A percentile compares a stretch with the other conserved stretches of the same genome.
phyloP scores from a whole-genome alignment of 2,329 filamentous ascomycete genomes.

The Monilinia laxa region DNA sequence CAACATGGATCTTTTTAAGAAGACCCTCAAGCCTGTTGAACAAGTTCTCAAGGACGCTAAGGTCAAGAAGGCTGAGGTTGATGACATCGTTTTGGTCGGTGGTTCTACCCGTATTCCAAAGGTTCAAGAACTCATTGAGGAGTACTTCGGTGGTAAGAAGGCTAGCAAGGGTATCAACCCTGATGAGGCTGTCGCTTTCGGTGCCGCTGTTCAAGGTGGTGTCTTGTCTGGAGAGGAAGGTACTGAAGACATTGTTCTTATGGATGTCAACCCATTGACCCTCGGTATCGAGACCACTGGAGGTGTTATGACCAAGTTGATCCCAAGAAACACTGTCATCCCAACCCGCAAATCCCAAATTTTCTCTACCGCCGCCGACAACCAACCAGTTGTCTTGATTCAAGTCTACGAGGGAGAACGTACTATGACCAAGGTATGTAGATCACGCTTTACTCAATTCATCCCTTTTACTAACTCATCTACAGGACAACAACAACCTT shows the following conservation, averaged over 20 bases:
- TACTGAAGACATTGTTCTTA: slow-evolving; percentile 79
- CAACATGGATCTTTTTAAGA: slow-evolving; percentile 99
- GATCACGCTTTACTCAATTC: no score
- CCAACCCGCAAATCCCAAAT: slow-evolving; percentile 97
- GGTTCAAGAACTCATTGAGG: slow-evolving; percentile 90
- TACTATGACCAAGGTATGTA: slow-evolving; percentile 65
- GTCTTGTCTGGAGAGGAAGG: slow-evolving; percentile 86
- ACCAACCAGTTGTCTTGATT: slow-evolving; percentile 93
- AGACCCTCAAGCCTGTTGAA: slow-evolving; percentile 97
- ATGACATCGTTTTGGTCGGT: slow-evolving; percentile 97
- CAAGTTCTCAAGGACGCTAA: slow-evolving; percentile 98
- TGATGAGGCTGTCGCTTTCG: slow-evolving; percentile 97
- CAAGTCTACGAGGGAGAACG: slow-evolving; percentile 95
- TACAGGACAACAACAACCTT: slow-evolving; percentile 83
- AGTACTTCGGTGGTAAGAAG: slow-evolving; percentile 95
- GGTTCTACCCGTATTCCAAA: slow-evolving; percentile 99
- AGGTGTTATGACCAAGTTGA: slow-evolving; percentile 96
- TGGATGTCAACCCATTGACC: slow-evolving; percentile 96
- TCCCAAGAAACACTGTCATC: slow-evolving; percentile 90
- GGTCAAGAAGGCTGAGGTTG: slow-evolving; percentile 90
- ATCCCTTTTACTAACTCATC: no score
- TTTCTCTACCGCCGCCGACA: slow-evolving; percentile 94
- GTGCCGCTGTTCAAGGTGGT: slow-evolving; percentile 96
- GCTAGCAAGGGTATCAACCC: slow-evolving; percentile 99
- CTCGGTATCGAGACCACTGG: slow-evolving; percentile 97